Percentiles rank a stretch among this genome's conserved stretches.
phyloP scores from a whole-genome alignment of 495 filamentous ascomycete genomes.

The Cercophora newfieldiana region DNA sequence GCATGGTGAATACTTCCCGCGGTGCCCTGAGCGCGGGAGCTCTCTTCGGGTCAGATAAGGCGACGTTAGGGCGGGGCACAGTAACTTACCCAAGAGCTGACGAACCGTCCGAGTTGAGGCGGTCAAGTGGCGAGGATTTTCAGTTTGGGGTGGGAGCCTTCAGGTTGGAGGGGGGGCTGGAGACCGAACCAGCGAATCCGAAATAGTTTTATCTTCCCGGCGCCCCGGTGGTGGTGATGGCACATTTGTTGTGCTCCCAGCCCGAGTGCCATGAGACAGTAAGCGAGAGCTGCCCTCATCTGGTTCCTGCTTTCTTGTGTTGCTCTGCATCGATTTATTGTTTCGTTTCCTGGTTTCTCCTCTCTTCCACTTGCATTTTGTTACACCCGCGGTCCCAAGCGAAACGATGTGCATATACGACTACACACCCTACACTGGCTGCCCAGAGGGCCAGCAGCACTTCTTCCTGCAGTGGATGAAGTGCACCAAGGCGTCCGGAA shows the following conservation, averaged over 20 bases:
- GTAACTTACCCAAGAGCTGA: not conserved
- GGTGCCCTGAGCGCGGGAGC: not conserved
- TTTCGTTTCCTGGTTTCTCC: not conserved
- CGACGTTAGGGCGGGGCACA: not conserved
- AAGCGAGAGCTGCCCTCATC: not conserved
- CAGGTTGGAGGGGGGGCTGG: not conserved
- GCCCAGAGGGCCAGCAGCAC: conserved; percentile 27
- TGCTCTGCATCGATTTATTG: not conserved
- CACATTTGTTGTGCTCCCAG: too few relatives aligned
- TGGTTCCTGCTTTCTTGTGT: not conserved
- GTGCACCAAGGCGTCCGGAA: conserved; percentile 29
- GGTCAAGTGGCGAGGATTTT: not conserved
- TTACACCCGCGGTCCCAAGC: not conserved
- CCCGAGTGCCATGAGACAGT: too few relatives aligned
- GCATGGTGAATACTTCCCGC: not conserved
- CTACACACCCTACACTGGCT: conserved; percentile 35
- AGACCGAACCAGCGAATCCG: not conserved
- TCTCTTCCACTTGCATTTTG: not conserved
- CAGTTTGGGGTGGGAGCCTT: not conserved
- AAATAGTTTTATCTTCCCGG: not conserved
- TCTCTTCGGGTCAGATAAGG: not conserved
- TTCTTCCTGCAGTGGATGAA: conserved; percentile 38
- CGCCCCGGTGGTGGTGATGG: not conserved
- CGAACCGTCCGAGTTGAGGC: not conserved
- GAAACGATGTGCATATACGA: conserved; percentile 33